These are phyloP conservation scores for Cyclotella cryptica DNA, from an alignment of 108 stramenopile genomes.

Conservation along the genomic window DNA sequence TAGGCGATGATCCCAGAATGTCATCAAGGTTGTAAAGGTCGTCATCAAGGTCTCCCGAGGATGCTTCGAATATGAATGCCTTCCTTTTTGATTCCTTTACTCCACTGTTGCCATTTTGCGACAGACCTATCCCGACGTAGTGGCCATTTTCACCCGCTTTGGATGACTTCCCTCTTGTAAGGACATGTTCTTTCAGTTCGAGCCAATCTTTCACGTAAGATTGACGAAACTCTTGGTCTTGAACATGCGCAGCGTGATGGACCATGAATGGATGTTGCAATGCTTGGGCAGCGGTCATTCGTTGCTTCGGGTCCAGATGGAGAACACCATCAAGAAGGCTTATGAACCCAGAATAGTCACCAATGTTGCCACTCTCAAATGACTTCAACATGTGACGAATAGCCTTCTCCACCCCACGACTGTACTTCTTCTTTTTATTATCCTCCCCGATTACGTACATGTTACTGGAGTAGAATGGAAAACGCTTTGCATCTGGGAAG, in stretches of 20 bases:
- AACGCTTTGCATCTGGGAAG: slow-evolving; percentile 61
- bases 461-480: slow-evolving; percentile 68
- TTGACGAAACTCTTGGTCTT: slow-evolving; percentile 63
- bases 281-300: slow-evolving; percentile 77
- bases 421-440: slow-evolving; percentile 77
- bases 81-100: slow-evolving; percentile 70
- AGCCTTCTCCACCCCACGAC: slow-evolving; percentile 81
- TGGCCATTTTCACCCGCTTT: slow-evolving; percentile 33
- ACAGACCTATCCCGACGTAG: slow-evolving; percentile 7
- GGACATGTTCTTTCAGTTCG: slow-evolving; percentile 61
- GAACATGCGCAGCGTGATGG: slow-evolving; percentile 36
- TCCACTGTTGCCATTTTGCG: slow-evolving; percentile 8
- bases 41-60: slow-evolving; percentile 56
- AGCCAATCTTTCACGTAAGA: slow-evolving; percentile 82
- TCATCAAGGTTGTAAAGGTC: slow-evolving; percentile 79
- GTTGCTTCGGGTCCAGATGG: slow-evolving; percentile 79
- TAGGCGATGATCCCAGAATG: slow-evolving; percentile 44
- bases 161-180: slow-evolving; percentile 34
- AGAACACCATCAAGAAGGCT: slow-evolving; percentile 77
- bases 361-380: slow-evolving; percentile 28
- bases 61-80: slow-evolving; percentile 60
- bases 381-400: slow-evolving; percentile 66
- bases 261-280: slow-evolving; percentile 70
- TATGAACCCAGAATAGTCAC: slow-evolving; percentile 64
- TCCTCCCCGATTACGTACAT: slow-evolving; percentile 52